Evolutionary conservation across 2,329 filamentous ascomycete species (phyloP).

Genomic region (Gnomoniopsis smithogilvyi): DNA sequence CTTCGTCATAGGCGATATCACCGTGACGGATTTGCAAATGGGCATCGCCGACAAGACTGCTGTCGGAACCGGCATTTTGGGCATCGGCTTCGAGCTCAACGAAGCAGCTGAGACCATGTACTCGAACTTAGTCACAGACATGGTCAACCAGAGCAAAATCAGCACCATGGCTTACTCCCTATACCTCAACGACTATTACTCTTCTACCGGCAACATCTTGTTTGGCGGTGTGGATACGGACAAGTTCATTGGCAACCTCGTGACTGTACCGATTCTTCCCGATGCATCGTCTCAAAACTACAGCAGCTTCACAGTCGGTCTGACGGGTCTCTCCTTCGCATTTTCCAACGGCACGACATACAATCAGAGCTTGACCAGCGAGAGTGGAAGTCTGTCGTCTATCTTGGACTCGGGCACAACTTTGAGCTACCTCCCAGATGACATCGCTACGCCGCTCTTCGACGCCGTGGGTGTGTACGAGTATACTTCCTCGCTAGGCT

Average conservation of each 20-base stretch:
- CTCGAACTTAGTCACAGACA: constrained; percentile 60
- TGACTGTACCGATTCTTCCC: constrained; percentile 52
- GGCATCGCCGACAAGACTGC: constrained; percentile 48
- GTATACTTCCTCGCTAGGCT: constrained; percentile 27
- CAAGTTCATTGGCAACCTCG: constrained; percentile 59
- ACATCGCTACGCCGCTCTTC: constrained; percentile 39
- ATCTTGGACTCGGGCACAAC: constrained; percentile 68
- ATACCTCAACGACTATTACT: constrained; percentile 55
- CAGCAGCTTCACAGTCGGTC: constrained; percentile 37
- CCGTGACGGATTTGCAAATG: constrained; percentile 50
- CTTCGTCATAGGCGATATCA: constrained; percentile 48
- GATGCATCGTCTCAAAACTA: constrained; percentile 37
- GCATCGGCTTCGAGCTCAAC: constrained; percentile 53
- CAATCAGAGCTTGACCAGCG: constrained; percentile 28
- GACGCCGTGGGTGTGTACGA: constrained; percentile 35
- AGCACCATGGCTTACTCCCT: constrained; percentile 65
- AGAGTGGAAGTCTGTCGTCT: constrained; percentile 38
- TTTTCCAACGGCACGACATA: constrained; percentile 32
- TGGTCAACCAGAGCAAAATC: constrained; percentile 61
- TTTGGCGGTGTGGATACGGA: constrained; percentile 68
- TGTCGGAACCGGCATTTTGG: constrained; percentile 54
- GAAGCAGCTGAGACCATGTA: constrained; percentile 43
- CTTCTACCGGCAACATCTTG: constrained; percentile 59
- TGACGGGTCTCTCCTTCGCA: constrained; percentile 36
- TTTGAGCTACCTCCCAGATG: constrained; percentile 59